Base-by-base conservation (phyloP, 192 early-diverging fungal genomes). In the Dissophora ornata region DNA sequence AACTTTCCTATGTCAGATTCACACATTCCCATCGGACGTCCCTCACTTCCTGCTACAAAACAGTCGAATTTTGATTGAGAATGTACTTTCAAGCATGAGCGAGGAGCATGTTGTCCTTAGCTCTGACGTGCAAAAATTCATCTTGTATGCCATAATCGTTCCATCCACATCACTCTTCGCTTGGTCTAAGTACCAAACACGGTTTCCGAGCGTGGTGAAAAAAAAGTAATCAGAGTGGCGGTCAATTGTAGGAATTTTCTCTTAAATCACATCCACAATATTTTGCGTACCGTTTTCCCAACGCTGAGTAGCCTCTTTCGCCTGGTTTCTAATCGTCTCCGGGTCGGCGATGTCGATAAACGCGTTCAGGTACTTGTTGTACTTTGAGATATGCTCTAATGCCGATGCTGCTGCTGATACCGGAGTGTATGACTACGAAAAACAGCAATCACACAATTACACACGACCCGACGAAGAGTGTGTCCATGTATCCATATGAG, bases 71-170 rank as follows among this genome's bases (percentile, higher is more conserved):
- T n/a, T n/a, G n/a, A n/a, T n/a, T n/a, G n/a, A n/a, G 12, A n/a
- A 57, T 54, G 78, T 86, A 80, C 86, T 75, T 53, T 85, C 57
- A 0, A 98, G 84, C 69, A 91, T 87, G 1, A 42, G 57, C 1
- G 96, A 98, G 7, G 83, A 88, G 61, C 96, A 98, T 4, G 93
- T 91, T 2, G 92, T 93, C 18, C 84, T 77, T n/a, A 85, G 57
- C 4, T 51, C 51, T 4, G 54, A 44, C 0, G 89, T 91, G 47
- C 89, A 90, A 61, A 98, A 87, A 57, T 95, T 95, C 83, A 88
- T 89, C 67, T 98, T 98, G 59, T 94, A 78, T 13, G 85, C 92
- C 9, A 96, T 75, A 0, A 89, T 75, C 57, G 90, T 82, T 10
- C 88, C 93, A 32, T 90, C 83, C 13, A 95, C 60, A n/a, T 80